Conservation (phyloP, 78 protist genomes). For the Polysphondylium violaceum region DNA sequence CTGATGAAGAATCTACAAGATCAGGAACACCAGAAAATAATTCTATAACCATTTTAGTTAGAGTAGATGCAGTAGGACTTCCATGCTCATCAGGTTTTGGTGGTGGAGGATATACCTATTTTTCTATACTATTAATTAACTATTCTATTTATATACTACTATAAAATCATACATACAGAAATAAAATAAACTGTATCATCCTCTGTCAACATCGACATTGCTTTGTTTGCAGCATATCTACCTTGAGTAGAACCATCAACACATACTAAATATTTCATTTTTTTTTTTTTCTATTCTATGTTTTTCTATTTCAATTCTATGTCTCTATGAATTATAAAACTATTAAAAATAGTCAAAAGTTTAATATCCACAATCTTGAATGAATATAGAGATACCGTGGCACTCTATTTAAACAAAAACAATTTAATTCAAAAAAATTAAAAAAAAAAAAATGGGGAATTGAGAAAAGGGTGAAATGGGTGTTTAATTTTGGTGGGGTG, state of each 20-base stretch:
- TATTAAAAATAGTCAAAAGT: no score
- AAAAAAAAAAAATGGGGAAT: no score
- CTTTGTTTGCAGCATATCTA: conserved; percentile 16
- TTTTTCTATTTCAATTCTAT: no score
- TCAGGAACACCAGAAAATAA: conserved; percentile 61
- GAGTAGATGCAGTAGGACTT: not conserved
- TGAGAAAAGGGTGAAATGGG: no score
- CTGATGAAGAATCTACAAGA: conserved; percentile 34
- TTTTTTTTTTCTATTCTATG: not conserved
- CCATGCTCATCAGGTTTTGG: conserved; percentile 2
- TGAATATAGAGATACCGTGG: no score
- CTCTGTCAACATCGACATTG: not conserved
- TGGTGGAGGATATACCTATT: conserved; percentile 51
- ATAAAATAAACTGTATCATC: conserved; percentile 27
- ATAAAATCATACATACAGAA: conserved; percentile 11
- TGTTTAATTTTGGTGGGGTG: no score
- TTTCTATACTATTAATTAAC: not conserved
- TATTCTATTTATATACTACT: not conserved
- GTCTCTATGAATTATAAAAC: no score
- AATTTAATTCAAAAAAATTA: no score
- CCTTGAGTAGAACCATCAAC: conserved; percentile 29
- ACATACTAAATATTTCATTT: conserved; percentile 62
- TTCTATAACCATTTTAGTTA: conserved; percentile 55
- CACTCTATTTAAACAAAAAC: no score
- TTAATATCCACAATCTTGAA: no score